phyloP scores from a whole-genome alignment of 1,139 yeast genomes.

The Groenewaldozyma auringiensis region DNA sequence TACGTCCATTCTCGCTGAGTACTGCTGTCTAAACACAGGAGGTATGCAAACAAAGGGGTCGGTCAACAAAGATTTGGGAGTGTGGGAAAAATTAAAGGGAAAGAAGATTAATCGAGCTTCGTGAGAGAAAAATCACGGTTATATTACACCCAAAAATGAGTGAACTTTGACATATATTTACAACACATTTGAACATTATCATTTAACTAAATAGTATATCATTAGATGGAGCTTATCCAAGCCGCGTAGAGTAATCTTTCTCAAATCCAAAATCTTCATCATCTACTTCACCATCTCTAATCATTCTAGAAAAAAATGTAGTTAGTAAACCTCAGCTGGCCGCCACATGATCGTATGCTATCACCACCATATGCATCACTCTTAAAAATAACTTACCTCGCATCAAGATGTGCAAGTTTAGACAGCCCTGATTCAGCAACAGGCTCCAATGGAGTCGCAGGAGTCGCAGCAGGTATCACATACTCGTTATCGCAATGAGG shows the following conservation, averaged over 20 bases:
- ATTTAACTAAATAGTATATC: not conserved
- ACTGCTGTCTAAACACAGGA: too few species aligned
- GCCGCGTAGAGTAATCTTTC: constrained; percentile 16
- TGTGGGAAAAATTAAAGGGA: not conserved
- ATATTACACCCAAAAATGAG: too few species aligned
- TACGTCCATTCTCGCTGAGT: not conserved
- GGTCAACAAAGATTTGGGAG: not conserved
- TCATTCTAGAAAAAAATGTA: constrained; percentile 23
- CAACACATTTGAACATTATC: too few species aligned
- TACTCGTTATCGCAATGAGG: constrained; percentile 35
- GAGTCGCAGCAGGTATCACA: constrained; percentile 25
- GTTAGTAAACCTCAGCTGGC: constrained; percentile 6
- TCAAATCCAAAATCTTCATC: constrained; percentile 29
- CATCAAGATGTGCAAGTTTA: constrained; percentile 21
- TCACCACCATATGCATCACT: constrained; percentile 3
- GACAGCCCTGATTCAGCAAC: constrained; percentile 5
- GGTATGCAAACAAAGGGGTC: not conserved
- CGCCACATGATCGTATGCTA: constrained; percentile 3
- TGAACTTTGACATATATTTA: too few species aligned
- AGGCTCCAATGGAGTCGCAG: constrained; percentile 15
- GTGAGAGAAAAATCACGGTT: too few species aligned
- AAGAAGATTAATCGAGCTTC: not conserved
- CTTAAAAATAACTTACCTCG: constrained; percentile 24
- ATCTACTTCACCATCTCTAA: constrained; percentile 28
- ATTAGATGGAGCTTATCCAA: constrained; percentile 21